Evolutionary conservation across 257 asterid genomes (phyloP).

Genomic region (Cinchona pubescens): DNA sequence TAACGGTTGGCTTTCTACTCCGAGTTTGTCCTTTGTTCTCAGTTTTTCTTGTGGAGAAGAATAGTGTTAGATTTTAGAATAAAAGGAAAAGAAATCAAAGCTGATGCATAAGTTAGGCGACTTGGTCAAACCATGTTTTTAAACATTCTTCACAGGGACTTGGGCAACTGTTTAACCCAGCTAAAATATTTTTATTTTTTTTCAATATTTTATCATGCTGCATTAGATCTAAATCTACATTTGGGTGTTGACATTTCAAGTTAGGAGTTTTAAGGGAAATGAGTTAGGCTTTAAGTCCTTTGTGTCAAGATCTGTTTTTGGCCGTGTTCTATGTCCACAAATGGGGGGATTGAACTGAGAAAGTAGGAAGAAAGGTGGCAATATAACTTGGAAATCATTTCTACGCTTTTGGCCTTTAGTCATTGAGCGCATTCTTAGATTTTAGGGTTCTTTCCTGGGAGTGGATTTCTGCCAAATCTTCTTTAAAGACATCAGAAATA

Average conservation of each 20-base stretch:
- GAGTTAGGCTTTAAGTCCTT: not conserved
- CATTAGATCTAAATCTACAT: too few relatives aligned
- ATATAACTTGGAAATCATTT: not conserved
- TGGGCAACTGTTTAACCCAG: constrained; percentile 32
- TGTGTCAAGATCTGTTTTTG: not conserved
- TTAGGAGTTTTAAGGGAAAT: not conserved
- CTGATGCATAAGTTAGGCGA: constrained; percentile 4
- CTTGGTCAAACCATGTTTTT: constrained; percentile 15
- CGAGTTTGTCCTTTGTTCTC: constrained; percentile 20
- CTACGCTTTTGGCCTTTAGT: not conserved
- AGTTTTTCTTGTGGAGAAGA: constrained; percentile 1
- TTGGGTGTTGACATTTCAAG: constrained; percentile 6
- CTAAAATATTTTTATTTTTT: constrained; percentile 16
- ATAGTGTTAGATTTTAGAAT: not conserved
- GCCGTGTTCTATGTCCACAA: not conserved
- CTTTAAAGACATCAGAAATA: not conserved
- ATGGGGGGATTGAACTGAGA: not conserved
- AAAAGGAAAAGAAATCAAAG: not conserved
- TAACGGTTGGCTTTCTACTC: not conserved
- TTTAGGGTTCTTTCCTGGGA: not conserved
- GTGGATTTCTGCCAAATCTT: not conserved
- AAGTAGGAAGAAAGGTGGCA: not conserved
- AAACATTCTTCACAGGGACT: not conserved
- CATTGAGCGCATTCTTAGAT: not conserved
- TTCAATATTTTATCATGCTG: constrained; percentile 8